Conservation (phyloP, 192 early-diverging fungal genomes). For the Allomyces javanicus region DNA sequence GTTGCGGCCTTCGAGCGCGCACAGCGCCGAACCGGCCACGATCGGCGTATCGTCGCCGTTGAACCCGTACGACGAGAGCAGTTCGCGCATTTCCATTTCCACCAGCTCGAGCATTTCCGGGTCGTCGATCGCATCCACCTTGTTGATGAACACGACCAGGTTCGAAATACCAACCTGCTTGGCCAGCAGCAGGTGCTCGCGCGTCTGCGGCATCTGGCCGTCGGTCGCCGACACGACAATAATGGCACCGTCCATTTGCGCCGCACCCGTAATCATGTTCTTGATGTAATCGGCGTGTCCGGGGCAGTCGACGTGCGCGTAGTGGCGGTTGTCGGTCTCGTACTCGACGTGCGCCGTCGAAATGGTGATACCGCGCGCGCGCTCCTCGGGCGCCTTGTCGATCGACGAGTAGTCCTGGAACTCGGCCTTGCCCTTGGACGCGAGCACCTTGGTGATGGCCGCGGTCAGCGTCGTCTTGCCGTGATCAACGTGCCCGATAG, state of each 20-base stretch:
- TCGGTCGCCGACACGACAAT: constrained; percentile 96
- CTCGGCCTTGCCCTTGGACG: constrained; percentile 54
- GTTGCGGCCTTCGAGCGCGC: constrained; percentile 78
- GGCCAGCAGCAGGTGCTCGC: constrained; percentile 91
- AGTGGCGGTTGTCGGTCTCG: constrained; percentile 74
- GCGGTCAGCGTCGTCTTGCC: constrained; percentile 97
- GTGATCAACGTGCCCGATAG: constrained; percentile 98
- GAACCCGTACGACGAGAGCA: constrained; percentile 75
- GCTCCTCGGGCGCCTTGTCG: constrained; percentile 97
- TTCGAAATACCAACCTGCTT: constrained; percentile 84
- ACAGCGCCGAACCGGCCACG: constrained; percentile 79
- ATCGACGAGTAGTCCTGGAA: constrained; percentile 92
- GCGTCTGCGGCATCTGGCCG: constrained; percentile 96
- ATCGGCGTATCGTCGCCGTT: constrained; percentile 81
- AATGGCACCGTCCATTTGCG: constrained; percentile 95
- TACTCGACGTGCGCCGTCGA: constrained; percentile 93
- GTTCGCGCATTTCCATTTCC: constrained; percentile 98
- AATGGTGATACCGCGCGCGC: constrained; percentile 95
- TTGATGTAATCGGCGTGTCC: constrained; percentile 99
- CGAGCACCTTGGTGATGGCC: constrained; percentile 92
- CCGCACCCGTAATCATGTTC: constrained; percentile 96
- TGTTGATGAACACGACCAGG: constrained; percentile 96
- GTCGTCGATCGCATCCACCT: constrained; percentile 92
- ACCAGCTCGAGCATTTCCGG: constrained; percentile 94
- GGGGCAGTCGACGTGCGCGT: constrained; percentile 93